These are phyloP conservation scores for Didymella pomorum DNA, from an alignment of 2,329 filamentous ascomycete species.

Conservation along the genomic window DNA sequence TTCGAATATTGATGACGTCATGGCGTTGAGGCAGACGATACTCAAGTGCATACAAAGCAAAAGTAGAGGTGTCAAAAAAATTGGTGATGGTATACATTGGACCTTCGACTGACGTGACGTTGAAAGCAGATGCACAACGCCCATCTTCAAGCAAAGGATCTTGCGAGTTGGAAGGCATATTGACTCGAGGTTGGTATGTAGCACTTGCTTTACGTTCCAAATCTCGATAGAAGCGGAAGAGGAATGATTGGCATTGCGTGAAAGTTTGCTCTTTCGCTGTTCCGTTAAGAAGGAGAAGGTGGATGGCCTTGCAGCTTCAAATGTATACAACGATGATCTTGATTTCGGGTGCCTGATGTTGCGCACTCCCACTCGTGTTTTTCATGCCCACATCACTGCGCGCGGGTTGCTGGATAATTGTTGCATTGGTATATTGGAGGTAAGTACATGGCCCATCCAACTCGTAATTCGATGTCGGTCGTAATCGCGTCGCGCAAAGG, in stretches of 20 bases:
- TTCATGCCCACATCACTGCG: conserved; percentile 1
- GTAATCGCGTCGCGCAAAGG: conserved; percentile 13
- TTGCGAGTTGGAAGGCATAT: neutral
- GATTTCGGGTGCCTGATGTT: neutral
- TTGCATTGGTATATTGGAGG: conserved; percentile 19
- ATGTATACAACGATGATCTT: conserved; percentile 35
- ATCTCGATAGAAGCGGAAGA: conserved; percentile 34
- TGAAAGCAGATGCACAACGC: neutral
- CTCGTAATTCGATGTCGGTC: conserved; percentile 7
- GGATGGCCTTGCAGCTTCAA: conserved; percentile 36
- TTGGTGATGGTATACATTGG: neutral
- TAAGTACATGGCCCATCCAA: conserved; percentile 20
- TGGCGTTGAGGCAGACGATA: neutral
- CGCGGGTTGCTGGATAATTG: neutral
- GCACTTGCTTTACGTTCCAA: conserved; percentile 19
- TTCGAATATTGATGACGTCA: neutral
- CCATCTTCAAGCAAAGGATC: neutral
- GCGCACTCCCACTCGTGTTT: neutral
- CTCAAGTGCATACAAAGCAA: neutral
- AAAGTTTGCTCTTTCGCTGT: conserved; percentile 46
- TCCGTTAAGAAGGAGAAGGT: conserved; percentile 46
- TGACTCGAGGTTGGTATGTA: neutral
- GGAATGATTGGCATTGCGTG: conserved; percentile 51
- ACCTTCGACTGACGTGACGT: neutral
- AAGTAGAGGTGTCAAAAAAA: neutral